Evolutionary conservation across 2,329 filamentous ascomycete genomes (phyloP), one percentile per base, ranked within the genome.

Genomic region (Curvularia sp.): DNA sequence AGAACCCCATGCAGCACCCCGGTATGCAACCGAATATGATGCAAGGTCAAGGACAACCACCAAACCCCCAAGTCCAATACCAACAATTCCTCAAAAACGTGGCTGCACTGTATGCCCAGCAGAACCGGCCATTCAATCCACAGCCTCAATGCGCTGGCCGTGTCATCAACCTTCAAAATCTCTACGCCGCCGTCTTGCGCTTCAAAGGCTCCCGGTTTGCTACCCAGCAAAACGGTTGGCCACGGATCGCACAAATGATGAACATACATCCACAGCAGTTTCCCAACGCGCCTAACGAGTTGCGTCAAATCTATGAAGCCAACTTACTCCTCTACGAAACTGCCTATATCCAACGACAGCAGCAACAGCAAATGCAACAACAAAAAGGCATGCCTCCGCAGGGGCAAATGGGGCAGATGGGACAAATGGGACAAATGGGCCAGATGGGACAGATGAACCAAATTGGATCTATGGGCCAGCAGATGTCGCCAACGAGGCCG

Each of bases 251-350:
- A 1, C 66, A 87, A 23, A 75, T 77, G 60, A 67, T 82, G 63
- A 74, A 77, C n/a, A 79, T 80, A 41, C 65, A 73, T 10, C 74
- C 74, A 48, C 74, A 74, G 18, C 78, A 80, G 55, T 80, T 78
- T 53, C 89, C 88, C 1, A 84, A 82, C 9, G 92, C 91, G 0
- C 83, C 87, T 2, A 84, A 86, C 57, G 88, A 95, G 65, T 76
- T 97, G 58, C 81, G 88, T 67, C 82, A 84, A 27, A 83, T 91
- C 6, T 96, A 95, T 75, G 89, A 93, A 68, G 83, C 86, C 34
- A 93, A 93, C 65, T 79, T 97, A 5, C 79, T 85, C 25, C 85
- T 88, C 30, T 97, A 96, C 64, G 93, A 97, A 73, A 86, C 88
- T 58, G 85, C 84, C 1, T 90, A 85, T 80, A 72, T 84, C 34